These are phyloP conservation scores for Isoetes taiwanensis DNA, from an alignment of 75 land plant species.

Conservation along the genomic window DNA sequence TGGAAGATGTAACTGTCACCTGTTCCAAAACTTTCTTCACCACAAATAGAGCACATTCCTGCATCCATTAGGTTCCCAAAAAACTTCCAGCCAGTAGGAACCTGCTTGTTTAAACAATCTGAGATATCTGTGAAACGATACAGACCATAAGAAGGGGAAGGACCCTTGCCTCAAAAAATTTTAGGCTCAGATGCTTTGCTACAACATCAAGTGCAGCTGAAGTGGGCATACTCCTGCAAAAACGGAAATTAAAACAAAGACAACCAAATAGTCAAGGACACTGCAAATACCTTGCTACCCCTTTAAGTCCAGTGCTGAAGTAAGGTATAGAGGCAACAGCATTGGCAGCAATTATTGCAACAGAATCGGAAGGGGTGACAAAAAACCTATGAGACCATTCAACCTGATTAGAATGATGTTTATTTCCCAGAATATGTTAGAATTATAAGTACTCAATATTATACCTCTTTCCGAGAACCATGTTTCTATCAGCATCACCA, in stretches of 20 bases:
- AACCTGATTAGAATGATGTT: neutral
- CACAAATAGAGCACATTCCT: constrained; percentile 88
- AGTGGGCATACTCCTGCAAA: constrained; percentile 94
- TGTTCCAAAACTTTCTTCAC: constrained; percentile 99
- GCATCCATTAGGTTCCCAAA: constrained; percentile 99
- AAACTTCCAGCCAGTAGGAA: constrained; percentile 99
- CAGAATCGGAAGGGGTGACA: constrained; percentile 99
- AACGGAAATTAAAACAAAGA: no score
- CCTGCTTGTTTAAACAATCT: constrained; percentile 26
- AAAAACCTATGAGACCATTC: constrained; percentile 51
- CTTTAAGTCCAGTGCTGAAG: constrained; percentile 81
- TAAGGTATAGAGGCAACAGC: constrained; percentile 92
- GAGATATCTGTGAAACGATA: neutral
- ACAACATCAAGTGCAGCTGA: constrained; percentile 98
- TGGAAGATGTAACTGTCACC: no score
- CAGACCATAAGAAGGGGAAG: neutral
- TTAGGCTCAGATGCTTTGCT: constrained; percentile 55
- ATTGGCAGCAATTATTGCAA: constrained; percentile 99
- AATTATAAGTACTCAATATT: neutral
- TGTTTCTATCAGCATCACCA: constrained; percentile 99
- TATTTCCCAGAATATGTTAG: neutral
- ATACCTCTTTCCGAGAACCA: constrained; percentile 98
- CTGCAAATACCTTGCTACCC: constrained; percentile 87
- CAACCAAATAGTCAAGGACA: no score
- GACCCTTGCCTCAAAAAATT: constrained; percentile 73